Evolutionary conservation across 2,329 filamentous ascomycete species (phyloP).

Genomic region (Blastomyces parvus): DNA sequence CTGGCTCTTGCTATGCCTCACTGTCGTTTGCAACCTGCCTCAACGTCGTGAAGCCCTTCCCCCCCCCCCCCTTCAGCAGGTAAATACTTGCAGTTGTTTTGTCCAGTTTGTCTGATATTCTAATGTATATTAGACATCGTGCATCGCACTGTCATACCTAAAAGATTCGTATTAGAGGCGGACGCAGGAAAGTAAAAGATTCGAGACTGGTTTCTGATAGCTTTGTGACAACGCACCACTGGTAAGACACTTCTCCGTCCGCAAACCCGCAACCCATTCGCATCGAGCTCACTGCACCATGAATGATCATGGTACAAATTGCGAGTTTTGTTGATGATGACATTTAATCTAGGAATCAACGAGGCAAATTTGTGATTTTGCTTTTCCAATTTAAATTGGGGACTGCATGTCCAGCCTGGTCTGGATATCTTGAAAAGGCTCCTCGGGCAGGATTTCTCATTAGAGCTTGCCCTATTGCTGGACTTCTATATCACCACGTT

Average conservation of each 20-base stretch:
- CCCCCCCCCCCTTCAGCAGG: too few relatives aligned
- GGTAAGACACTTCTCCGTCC: not conserved
- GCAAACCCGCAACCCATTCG: not conserved
- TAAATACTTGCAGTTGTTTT: not conserved
- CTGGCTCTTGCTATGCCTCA: conserved; percentile 11
- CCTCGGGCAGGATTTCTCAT: not conserved
- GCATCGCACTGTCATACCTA: not conserved
- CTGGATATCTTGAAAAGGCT: not conserved
- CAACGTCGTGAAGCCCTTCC: too few relatives aligned
- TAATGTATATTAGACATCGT: not conserved
- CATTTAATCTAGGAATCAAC: not conserved
- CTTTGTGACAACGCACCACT: not conserved
- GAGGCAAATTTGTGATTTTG: not conserved
- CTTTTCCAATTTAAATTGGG: not conserved
- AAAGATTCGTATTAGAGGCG: not conserved
- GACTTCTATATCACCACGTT: not conserved
- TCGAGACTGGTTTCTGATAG: not conserved
- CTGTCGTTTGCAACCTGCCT: not conserved
- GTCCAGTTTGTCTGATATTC: not conserved
- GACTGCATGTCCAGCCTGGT: not conserved
- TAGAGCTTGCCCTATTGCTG: not conserved
- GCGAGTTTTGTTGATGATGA: not conserved
- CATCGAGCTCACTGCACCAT: not conserved
- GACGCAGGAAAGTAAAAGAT: not conserved
- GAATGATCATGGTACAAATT: not conserved